These are phyloP conservation scores for Acorus gramineus DNA, from an alignment of 106 monocot species.

Conservation along the genomic window DNA sequence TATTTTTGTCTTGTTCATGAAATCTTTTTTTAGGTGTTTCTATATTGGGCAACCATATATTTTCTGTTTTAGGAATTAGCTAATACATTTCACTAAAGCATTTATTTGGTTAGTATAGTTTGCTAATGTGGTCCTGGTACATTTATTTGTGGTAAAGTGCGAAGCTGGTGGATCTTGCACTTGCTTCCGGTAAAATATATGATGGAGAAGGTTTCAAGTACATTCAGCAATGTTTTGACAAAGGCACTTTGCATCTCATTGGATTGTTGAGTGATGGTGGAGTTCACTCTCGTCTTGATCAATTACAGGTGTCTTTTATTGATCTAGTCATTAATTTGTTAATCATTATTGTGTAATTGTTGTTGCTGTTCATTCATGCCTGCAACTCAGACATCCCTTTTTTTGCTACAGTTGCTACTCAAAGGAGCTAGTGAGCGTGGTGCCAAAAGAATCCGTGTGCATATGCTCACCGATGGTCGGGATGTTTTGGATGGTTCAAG, in stretches of 20 bases:
- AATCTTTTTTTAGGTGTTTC: too few species aligned
- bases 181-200: constrained; percentile 91
- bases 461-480: constrained; percentile 93
- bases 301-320: constrained; percentile 54
- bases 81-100: too few species aligned
- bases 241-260: constrained; percentile 82
- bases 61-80: too few species aligned
- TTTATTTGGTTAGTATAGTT: too few species aligned
- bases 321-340: background rate
- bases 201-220: constrained; percentile 89
- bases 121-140: too few species aligned
- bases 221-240: constrained; percentile 70
- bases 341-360: background rate
- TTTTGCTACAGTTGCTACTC: constrained; percentile 57
- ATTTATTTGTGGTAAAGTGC: constrained; percentile 32
- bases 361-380: background rate
- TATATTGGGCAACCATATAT: too few species aligned
- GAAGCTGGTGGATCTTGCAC: constrained; percentile 77
- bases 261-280: constrained; percentile 95
- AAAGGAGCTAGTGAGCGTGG: constrained; percentile 84
- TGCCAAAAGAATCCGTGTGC: constrained; percentile 91
- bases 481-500: constrained; percentile 93
- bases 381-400: background rate
- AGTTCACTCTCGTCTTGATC: constrained; percentile 93
- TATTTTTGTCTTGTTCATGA: too few species aligned